Percentiles rank a stretch among this genome's conserved stretches.
These are phyloP conservation scores for Coniochaeta pulveracea DNA, from an alignment of 2,329 filamentous ascomycete species.

Conservation along the genomic window DNA sequence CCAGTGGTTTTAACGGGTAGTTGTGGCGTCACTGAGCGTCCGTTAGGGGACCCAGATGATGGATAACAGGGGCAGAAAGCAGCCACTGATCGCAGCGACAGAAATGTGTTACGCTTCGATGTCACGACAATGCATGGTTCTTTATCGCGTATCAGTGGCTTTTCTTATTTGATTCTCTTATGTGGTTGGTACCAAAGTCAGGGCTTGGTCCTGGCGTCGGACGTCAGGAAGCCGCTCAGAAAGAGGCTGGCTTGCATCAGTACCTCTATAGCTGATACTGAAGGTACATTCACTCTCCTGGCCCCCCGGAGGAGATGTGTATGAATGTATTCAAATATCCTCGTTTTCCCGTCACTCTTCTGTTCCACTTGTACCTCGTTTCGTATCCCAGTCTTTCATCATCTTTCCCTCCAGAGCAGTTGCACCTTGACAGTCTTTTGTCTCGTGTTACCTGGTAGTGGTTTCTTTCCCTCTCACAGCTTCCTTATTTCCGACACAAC, in stretches of 20 bases:
- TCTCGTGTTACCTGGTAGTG: background rate
- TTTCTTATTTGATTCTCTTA: constrained; percentile 1
- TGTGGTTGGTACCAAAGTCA: background rate
- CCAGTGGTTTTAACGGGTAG: too few species aligned
- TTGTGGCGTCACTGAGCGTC: background rate
- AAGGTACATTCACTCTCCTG: background rate
- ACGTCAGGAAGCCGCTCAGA: background rate
- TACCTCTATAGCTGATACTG: background rate
- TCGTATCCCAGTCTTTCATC: background rate
- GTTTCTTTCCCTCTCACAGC: background rate
- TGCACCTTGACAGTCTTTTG: background rate
- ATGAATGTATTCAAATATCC: constrained; percentile 4
- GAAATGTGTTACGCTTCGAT: background rate
- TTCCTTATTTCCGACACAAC: background rate
- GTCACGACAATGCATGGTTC: background rate
- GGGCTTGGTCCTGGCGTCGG: too few species aligned
- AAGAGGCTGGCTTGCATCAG: constrained; percentile 1
- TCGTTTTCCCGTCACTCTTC: background rate
- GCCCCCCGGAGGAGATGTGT: too few species aligned
- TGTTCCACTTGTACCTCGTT: background rate
- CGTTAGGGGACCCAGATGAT: background rate
- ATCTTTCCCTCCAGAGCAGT: background rate
- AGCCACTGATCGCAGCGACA: constrained; percentile 1
- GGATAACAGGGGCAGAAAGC: too few species aligned
- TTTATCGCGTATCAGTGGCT: constrained; percentile 4